Conservation (phyloP, 352 stramenopile genomes). For the Globisporangium paddicum region DNA sequence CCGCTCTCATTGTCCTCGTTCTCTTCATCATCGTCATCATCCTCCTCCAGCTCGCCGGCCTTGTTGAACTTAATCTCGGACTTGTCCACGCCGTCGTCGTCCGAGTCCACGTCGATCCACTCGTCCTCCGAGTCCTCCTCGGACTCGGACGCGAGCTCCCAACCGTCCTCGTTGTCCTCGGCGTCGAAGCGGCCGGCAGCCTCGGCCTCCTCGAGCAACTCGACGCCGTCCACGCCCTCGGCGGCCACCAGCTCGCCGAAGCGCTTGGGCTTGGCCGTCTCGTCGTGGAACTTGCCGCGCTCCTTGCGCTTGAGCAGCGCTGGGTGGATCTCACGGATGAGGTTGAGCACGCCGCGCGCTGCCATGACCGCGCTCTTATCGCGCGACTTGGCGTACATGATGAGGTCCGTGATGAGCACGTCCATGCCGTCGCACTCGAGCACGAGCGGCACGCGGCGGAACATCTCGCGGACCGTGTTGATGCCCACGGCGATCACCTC, state of each 20-base stretch:
- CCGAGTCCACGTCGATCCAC: constrained; percentile 69
- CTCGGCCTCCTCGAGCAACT: constrained; percentile 89
- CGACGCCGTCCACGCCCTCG: constrained; percentile 94
- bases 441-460: constrained; percentile 91
- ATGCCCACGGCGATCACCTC: constrained; percentile 98
- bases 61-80: constrained; percentile 20
- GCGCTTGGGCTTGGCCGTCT: constrained; percentile 78
- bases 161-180: constrained; percentile 81
- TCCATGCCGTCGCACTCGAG: constrained; percentile 92
- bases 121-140: constrained; percentile 62
- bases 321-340: constrained; percentile 95
- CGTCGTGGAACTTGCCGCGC: constrained; percentile 90
- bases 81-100: constrained; percentile 27
- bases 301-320: constrained; percentile 95
- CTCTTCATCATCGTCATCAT: constrained; percentile 48
- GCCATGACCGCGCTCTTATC: constrained; percentile 98
- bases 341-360: constrained; percentile 94
- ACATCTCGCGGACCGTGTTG: constrained; percentile 96
- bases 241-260: constrained; percentile 90
- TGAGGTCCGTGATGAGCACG: constrained; percentile 89
- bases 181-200: constrained; percentile 66
- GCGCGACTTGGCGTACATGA: constrained; percentile 94
- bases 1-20: too few relatives aligned
- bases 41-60: constrained; percentile 15
- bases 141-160: constrained; percentile 69